Evolutionary conservation across 352 stramenopile species (phyloP).

Genomic region (Lagenidium giganteum): DNA sequence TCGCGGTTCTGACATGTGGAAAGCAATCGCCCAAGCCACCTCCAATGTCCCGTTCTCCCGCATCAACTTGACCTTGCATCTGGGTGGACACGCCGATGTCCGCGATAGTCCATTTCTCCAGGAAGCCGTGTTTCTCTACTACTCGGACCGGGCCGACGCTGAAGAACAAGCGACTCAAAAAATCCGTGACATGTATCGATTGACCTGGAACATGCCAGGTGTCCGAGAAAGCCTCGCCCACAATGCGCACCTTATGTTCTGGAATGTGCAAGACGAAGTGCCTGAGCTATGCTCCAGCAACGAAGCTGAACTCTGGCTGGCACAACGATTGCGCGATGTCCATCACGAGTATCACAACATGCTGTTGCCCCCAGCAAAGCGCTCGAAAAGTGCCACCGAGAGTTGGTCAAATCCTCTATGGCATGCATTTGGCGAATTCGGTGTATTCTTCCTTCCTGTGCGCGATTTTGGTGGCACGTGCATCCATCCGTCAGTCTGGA

Average conservation of each 20-base stretch:
- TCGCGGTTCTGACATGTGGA: too few species aligned
- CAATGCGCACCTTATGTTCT: conserved; percentile 42
- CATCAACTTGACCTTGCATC: conserved; percentile 42
- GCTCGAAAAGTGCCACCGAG: conserved; percentile 7
- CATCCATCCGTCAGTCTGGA: conserved; percentile 22
- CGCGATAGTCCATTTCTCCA: conserved; percentile 27
- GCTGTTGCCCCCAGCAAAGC: conserved; percentile 45
- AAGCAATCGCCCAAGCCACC: conserved; percentile 20
- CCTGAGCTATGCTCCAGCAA: conserved; percentile 8
- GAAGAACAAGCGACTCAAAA: conserved; percentile 16
- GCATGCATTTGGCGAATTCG: conserved; percentile 34
- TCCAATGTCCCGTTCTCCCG: conserved; percentile 24
- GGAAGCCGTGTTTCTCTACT: conserved; percentile 17
- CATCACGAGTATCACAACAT: conserved; percentile 42
- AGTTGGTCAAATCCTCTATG: conserved; percentile 18
- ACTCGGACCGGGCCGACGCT: too few species aligned
- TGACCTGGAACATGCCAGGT: conserved; percentile 49
- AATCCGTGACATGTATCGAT: conserved; percentile 46
- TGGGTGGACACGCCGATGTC: conserved; percentile 41
- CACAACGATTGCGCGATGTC: conserved; percentile 18
- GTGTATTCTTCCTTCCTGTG: conserved; percentile 42
- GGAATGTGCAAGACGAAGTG: conserved; percentile 23
- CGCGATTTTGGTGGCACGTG: conserved; percentile 7
- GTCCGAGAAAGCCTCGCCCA: conserved; percentile 36
- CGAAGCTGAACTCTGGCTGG: conserved; percentile 18